Conservation (phyloP, 768 basidiomycete genomes). For the Kwoniella bestiolae region DNA sequence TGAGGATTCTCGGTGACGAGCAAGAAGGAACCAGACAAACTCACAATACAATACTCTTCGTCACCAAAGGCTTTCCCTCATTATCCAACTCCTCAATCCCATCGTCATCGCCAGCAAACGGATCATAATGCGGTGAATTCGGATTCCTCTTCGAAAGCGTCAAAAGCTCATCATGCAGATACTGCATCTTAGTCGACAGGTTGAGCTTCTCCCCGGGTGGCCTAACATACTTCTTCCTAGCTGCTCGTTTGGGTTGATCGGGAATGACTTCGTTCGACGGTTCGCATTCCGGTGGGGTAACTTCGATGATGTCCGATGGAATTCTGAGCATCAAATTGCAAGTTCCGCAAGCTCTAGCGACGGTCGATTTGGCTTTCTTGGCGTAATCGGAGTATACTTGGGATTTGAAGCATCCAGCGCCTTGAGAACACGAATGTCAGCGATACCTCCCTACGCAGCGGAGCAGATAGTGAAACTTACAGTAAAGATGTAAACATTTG, state of each 20-base stretch:
- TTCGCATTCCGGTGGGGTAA: slow-evolving; percentile 67
- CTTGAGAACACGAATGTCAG: slow-evolving; percentile 25
- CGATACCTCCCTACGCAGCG: neutral
- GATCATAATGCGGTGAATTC: slow-evolving; percentile 83
- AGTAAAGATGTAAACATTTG: slow-evolving; percentile 92
- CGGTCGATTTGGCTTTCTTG: slow-evolving; percentile 64
- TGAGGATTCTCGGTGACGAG: neutral
- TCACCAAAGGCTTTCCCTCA: slow-evolving; percentile 70
- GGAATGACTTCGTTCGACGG: slow-evolving; percentile 59
- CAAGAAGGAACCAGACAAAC: slow-evolving; percentile 54
- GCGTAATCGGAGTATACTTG: slow-evolving; percentile 84
- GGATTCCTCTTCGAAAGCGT: slow-evolving; percentile 83
- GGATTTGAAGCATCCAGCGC: slow-evolving; percentile 72
- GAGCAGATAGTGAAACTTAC: slow-evolving; percentile 56
- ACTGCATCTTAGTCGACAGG: slow-evolving; percentile 84
- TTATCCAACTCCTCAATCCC: slow-evolving; percentile 79
- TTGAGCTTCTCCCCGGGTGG: slow-evolving; percentile 45
- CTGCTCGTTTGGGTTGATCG: slow-evolving; percentile 26
- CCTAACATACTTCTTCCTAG: slow-evolving; percentile 45
- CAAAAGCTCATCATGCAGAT: slow-evolving; percentile 77
- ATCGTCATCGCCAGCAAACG: slow-evolving; percentile 61
- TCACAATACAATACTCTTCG: slow-evolving; percentile 96
- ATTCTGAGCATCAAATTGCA: slow-evolving; percentile 73
- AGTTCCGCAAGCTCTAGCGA: slow-evolving; percentile 68
- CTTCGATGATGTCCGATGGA: slow-evolving; percentile 75